These are phyloP conservation scores for Ilex aquifolium DNA, from an alignment of 257 asterid genomes.

Conservation along the genomic window DNA sequence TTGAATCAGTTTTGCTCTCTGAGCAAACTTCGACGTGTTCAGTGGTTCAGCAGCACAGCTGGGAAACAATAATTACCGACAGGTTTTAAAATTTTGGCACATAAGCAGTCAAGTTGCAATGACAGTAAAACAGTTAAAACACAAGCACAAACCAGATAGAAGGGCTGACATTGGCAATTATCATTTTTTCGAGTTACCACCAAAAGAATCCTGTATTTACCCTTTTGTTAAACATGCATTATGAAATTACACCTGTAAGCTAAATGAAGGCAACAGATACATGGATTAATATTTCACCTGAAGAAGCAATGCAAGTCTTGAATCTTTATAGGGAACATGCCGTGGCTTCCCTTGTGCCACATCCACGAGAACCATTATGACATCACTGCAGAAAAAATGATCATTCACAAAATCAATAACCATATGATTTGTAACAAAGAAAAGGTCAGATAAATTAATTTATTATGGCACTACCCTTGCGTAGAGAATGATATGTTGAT, in stretches of 20 bases:
- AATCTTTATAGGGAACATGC: conserved; percentile 93
- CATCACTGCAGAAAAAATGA: conserved; percentile 55
- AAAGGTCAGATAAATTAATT: neutral
- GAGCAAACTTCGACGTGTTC: conserved; percentile 94
- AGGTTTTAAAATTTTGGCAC: neutral
- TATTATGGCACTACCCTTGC: conserved; percentile 53
- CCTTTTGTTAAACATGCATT: too few species aligned
- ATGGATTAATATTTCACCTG: conserved; percentile 6
- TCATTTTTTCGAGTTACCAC: conserved; percentile 97
- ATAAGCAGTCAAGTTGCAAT: neutral
- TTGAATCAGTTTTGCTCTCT: conserved; percentile 91
- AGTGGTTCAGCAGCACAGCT: conserved; percentile 92
- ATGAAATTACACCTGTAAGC: too few species aligned
- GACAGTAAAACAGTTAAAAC: conserved; percentile 8
- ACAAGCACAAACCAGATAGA: conserved; percentile 58
- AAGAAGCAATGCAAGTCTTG: conserved; percentile 83
- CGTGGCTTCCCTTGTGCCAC: conserved; percentile 83
- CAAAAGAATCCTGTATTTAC: conserved; percentile 63
- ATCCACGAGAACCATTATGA: conserved; percentile 94
- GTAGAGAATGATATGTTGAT: conserved; percentile 88
- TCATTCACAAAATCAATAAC: conserved; percentile 11
- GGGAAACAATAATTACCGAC: conserved; percentile 22
- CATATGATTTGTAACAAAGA: conserved; percentile 3
- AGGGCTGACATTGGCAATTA: conserved; percentile 95
- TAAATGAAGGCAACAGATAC: too few species aligned